Conservation (phyloP, 768 basidiomycete species). For the Coprinellus aureogranulatus region DNA sequence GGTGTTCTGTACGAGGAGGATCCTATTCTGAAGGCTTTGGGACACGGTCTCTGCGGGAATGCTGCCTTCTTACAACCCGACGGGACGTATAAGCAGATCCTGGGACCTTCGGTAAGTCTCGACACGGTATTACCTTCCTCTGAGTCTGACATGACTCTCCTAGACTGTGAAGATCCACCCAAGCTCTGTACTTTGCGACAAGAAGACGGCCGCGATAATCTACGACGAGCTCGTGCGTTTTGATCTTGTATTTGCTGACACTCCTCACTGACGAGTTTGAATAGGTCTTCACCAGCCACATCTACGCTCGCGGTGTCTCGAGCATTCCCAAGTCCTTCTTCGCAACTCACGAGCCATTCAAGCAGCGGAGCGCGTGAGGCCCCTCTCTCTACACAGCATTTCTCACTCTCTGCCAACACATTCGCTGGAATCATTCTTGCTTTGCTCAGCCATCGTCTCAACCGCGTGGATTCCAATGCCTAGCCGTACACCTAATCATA, state of each 20-base stretch:
- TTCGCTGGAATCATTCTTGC: too few species aligned
- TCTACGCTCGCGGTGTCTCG: constrained; percentile 92
- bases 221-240: constrained; percentile 82
- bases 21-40: constrained; percentile 66
- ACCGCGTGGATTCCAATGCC: too few species aligned
- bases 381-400: too few species aligned
- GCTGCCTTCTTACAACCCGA: constrained; percentile 83
- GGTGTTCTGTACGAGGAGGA: constrained; percentile 61
- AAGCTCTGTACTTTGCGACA: constrained; percentile 75
- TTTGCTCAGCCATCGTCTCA: too few species aligned
- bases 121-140: neutral
- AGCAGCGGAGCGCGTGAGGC: neutral
- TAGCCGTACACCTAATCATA: too few species aligned
- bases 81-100: constrained; percentile 80
- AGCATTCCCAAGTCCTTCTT: constrained; percentile 61
- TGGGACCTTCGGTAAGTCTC: constrained; percentile 62
- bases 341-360: constrained; percentile 29
- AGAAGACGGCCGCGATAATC: constrained; percentile 82
- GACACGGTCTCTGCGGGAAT: constrained; percentile 77
- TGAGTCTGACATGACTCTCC: neutral
- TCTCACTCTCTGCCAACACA: too few species aligned
- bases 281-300: constrained; percentile 75
- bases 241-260: neutral
- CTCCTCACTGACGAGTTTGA: neutral
- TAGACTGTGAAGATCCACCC: constrained; percentile 89